These are phyloP conservation scores for Ceratobasidium sp. DNA, from an alignment of 1,284 basidiomycete species.

Conservation along the genomic window DNA sequence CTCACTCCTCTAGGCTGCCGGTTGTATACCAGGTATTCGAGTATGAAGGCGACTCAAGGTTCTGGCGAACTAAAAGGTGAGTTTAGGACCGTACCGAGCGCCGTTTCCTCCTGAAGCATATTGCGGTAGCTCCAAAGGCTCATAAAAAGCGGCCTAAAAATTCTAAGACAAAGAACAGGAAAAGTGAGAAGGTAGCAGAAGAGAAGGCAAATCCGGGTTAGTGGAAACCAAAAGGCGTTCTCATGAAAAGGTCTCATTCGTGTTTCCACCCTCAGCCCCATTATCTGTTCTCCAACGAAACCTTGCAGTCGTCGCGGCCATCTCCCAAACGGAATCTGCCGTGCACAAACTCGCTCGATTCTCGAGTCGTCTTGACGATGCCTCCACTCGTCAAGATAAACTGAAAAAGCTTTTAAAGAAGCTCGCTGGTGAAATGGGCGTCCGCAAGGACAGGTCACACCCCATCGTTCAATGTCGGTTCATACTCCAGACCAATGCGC, in stretches of 20 bases:
- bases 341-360: constrained; percentile 26
- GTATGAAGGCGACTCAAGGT: background rate
- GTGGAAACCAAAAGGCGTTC: background rate
- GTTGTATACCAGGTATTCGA: background rate
- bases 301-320: constrained; percentile 1
- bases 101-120: background rate
- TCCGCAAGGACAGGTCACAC: constrained; percentile 2
- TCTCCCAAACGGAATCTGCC: constrained; percentile 9
- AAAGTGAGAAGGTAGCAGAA: background rate
- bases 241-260: background rate
- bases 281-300: background rate
- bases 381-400: background rate
- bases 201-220: background rate
- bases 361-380: constrained; percentile 8
- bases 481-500: background rate
- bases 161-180: background rate
- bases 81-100: background rate
- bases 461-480: constrained; percentile 11
- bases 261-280: background rate
- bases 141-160: background rate
- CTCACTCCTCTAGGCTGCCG: background rate
- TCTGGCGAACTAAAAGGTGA: background rate
- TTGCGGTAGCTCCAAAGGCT: background rate
- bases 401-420: background rate
- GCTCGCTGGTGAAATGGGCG: constrained; percentile 1